Evolutionary conservation across 225 moss, liverwort and hornwort genomes (phyloP).

Genomic region (Marchantia polymorpha): DNA sequence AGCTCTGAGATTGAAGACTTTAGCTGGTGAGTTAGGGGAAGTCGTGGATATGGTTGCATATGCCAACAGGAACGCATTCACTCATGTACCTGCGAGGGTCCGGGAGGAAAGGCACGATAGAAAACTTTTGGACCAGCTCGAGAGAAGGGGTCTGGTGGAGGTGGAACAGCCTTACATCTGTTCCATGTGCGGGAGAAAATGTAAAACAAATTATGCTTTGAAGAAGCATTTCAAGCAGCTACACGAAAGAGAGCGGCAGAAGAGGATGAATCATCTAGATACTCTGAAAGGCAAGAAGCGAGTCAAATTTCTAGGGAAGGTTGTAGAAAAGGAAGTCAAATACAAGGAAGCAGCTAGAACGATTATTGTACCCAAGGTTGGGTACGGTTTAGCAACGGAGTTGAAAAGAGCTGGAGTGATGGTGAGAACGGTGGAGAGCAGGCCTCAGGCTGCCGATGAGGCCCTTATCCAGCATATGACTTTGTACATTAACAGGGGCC

Average conservation of each 20-base stretch:
- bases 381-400: slow-evolving; percentile 75
- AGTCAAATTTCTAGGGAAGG: slow-evolving; percentile 56
- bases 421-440: slow-evolving; percentile 82
- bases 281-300: slow-evolving; percentile 68
- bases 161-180: slow-evolving; percentile 67
- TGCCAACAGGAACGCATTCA: slow-evolving; percentile 78
- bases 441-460: slow-evolving; percentile 85
- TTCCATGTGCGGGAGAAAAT: slow-evolving; percentile 69
- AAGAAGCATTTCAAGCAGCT: slow-evolving; percentile 94
- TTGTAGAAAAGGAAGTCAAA: slow-evolving; percentile 56
- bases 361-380: slow-evolving; percentile 65
- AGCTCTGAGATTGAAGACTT: slow-evolving; percentile 56
- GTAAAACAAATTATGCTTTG: slow-evolving; percentile 58
- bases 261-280: slow-evolving; percentile 54
- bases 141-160: slow-evolving; percentile 56
- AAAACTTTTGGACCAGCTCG: slow-evolving; percentile 56
- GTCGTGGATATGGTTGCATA: slow-evolving; percentile 94
- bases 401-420: slow-evolving; percentile 76
- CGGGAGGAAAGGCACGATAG: slow-evolving; percentile 81
- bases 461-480: slow-evolving; percentile 80
- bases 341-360: slow-evolving; percentile 64
- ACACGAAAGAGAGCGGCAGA: slow-evolving; percentile 84
- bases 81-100: slow-evolving; percentile 73
- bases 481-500: slow-evolving; percentile 72
- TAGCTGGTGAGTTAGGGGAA: slow-evolving; percentile 71